These are phyloP conservation scores for Bipolaris victoriae DNA, from an alignment of 2,329 filamentous ascomycete species.

Conservation along the genomic window DNA sequence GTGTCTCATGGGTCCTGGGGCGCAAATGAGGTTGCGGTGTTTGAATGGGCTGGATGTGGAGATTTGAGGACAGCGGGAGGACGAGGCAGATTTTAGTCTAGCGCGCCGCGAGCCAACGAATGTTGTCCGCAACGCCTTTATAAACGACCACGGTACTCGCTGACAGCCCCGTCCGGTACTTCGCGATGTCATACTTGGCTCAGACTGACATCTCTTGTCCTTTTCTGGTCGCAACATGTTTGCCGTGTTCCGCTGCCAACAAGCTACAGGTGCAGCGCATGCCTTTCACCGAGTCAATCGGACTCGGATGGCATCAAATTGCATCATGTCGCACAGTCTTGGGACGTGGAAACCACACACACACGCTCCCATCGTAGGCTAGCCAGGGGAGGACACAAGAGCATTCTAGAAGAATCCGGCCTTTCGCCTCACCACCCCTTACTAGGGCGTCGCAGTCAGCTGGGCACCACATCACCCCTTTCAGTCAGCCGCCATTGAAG, in stretches of 20 bases:
- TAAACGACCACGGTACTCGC: conserved; percentile 9
- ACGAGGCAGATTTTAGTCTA: conserved; percentile 31
- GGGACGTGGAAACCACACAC: background rate
- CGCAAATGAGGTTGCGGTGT: conserved; percentile 24
- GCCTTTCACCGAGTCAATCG: background rate
- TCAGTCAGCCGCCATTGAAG: conserved; percentile 11
- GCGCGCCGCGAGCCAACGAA: conserved; percentile 14
- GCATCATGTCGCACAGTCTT: background rate
- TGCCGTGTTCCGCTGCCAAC: conserved; percentile 6
- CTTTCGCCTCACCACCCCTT: conserved; percentile 21
- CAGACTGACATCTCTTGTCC: conserved; percentile 8
- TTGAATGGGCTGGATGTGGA: conserved; percentile 25
- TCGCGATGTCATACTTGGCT: conserved; percentile 17
- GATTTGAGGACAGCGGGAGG: conserved; percentile 29
- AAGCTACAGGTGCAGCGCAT: conserved; percentile 1
- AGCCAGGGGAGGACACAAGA: conserved; percentile 18
- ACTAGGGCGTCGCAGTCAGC: conserved; percentile 26
- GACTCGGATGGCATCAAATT: conserved; percentile 6
- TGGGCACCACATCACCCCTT: conserved; percentile 15
- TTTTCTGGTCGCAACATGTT: background rate
- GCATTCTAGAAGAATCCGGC: conserved; percentile 8
- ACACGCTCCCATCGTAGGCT: background rate
- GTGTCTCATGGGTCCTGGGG: conserved; percentile 21
- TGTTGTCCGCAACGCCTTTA: conserved; percentile 11
- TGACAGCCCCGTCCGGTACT: conserved; percentile 20